phyloP scores from a whole-genome alignment of 208 protist species.

The Trypanosoma cruzi region DNA sequence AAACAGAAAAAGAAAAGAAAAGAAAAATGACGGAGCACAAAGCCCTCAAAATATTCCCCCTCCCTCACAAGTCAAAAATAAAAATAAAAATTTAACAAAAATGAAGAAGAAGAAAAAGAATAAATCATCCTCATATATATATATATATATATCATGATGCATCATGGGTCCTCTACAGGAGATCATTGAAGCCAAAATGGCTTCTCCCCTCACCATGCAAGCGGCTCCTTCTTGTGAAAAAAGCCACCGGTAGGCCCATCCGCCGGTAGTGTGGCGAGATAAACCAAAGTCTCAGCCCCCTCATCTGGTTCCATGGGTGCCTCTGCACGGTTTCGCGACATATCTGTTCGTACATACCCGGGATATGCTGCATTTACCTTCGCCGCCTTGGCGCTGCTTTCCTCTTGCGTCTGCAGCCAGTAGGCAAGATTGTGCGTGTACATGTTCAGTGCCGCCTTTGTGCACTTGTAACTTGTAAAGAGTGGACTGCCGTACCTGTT shows the following conservation, averaged over 20 bases:
- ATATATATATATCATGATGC: no score
- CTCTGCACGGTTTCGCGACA: conserved; percentile 42
- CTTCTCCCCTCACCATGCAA: conserved; percentile 59
- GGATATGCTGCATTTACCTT: conserved; percentile 47
- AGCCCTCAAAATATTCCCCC: no score
- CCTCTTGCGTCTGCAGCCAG: conserved; percentile 39
- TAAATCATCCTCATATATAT: no score
- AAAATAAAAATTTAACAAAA: no score
- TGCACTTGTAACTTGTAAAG: conserved; percentile 51
- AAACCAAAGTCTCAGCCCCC: conserved; percentile 71
- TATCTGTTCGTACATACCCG: conserved; percentile 75
- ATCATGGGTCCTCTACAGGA: no score
- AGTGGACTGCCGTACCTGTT: conserved; percentile 43
- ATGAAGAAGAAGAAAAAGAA: no score
- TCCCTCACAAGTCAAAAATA: no score
- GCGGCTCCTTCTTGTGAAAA: conserved; percentile 74
- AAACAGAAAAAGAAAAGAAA: no score
- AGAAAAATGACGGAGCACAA: no score
- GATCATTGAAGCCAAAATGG: no score
- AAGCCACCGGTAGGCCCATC: conserved; percentile 75
- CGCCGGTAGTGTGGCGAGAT: conserved; percentile 67
- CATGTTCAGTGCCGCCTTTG: conserved; percentile 84
- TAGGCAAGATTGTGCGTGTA: conserved; percentile 74
- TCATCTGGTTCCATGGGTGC: conserved; percentile 53
- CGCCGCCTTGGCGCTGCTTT: conserved; percentile 32